These are phyloP conservation scores for Paracorniculantispora psalliotae DNA, from an alignment of 2,329 filamentous ascomycete species.

Conservation along the genomic window DNA sequence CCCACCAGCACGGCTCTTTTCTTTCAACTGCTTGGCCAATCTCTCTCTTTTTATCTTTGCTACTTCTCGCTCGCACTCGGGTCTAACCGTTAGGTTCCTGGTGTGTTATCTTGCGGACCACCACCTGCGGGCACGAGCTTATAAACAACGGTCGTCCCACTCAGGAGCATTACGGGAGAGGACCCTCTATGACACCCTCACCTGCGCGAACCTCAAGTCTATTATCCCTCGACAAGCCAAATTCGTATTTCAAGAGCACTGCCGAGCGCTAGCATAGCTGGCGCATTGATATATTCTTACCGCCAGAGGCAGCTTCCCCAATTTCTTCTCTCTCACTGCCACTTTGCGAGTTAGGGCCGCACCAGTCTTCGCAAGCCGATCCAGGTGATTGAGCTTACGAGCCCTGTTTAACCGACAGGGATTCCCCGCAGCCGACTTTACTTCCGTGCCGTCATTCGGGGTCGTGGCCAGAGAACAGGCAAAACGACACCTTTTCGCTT, in stretches of 20 bases:
- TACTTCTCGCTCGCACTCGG: not conserved
- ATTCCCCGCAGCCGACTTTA: slow-evolving; percentile 9
- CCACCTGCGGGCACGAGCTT: not conserved
- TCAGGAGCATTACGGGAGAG: not conserved
- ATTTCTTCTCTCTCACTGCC: not conserved
- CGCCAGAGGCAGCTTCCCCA: no score
- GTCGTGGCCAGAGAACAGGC: not conserved
- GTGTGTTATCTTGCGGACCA: not conserved
- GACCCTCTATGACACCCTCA: slow-evolving; percentile 1
- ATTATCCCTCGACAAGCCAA: not conserved
- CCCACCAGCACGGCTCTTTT: not conserved
- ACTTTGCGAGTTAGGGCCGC: not conserved
- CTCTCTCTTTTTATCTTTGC: not conserved
- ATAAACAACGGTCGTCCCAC: not conserved
- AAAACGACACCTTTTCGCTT: no score
- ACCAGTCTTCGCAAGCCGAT: not conserved
- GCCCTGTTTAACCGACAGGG: not conserved
- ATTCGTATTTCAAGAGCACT: not conserved
- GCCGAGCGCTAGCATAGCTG: not conserved
- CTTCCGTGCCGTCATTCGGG: not conserved
- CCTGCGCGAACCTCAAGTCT: not conserved
- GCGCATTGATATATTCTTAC: no score
- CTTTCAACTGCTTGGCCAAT: not conserved
- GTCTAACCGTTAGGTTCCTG: not conserved
- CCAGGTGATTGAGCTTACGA: not conserved